phyloP scores from a whole-genome alignment of 2,329 filamentous ascomycete genomes.

The Fusarium hainanense region DNA sequence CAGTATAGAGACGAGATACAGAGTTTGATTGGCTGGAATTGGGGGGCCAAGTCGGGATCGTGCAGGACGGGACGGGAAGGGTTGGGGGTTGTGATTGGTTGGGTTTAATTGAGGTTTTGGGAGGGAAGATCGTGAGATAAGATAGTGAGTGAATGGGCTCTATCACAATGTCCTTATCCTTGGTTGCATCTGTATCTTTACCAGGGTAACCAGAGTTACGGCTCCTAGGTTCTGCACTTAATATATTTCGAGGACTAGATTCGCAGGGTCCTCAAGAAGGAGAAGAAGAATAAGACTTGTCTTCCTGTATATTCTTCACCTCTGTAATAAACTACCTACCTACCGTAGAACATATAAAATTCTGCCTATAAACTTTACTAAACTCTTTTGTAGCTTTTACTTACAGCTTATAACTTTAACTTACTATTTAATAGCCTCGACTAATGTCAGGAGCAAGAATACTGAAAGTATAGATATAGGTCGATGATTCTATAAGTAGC shows the following conservation, averaged over 20 bases:
- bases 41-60: constrained; percentile 13
- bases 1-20: constrained; percentile 8
- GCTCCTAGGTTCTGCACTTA: neutral
- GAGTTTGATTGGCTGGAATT: neutral
- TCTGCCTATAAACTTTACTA: neutral
- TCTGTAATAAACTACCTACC: neutral
- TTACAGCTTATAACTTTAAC: neutral
- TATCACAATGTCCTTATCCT: neutral
- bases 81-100: neutral
- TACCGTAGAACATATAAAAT: neutral
- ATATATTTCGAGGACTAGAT: neutral
- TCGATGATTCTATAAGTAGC: neutral
- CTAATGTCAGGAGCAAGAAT: neutral
- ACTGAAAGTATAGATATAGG: neutral
- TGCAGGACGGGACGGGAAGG: constrained; percentile 23
- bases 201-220: neutral
- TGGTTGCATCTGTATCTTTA: neutral
- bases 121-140: neutral
- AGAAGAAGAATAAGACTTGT: neutral
- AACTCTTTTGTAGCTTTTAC: neutral
- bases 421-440: neutral
- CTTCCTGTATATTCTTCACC: neutral
- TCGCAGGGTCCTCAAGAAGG: neutral
- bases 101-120: neutral
- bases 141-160: neutral